phyloP scores from a whole-genome alignment of 352 stramenopile genomes.

The Globisporangium cystogenes region DNA sequence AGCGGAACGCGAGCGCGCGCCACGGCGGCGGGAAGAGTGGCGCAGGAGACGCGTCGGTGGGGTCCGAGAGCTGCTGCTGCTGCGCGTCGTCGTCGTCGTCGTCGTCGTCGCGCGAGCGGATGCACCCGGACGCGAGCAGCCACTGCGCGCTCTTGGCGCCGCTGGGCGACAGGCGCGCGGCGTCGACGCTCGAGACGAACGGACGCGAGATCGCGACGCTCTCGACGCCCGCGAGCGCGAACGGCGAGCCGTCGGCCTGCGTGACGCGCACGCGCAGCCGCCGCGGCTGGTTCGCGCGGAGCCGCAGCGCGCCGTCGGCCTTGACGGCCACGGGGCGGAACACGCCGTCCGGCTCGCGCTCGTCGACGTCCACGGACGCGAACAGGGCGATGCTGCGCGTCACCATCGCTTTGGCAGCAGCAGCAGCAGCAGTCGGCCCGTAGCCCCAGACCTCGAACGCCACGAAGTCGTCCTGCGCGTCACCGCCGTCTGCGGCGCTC shows the following conservation, averaged over 20 bases:
- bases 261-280: slow-evolving; percentile 56
- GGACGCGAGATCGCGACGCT: slow-evolving; percentile 36
- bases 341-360: slow-evolving; percentile 55
- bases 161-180: slow-evolving; percentile 7
- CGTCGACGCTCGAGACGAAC: slow-evolving; percentile 12
- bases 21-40: slow-evolving; percentile 8
- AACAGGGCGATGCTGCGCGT: slow-evolving; percentile 47
- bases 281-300: slow-evolving; percentile 53
- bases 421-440: slow-evolving; percentile 17
- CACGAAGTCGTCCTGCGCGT: slow-evolving; percentile 28
- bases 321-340: slow-evolving; percentile 70
- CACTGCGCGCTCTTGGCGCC: slow-evolving; percentile 36
- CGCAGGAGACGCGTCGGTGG: too few species aligned
- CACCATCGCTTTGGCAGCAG: too few species aligned
- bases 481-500: not conserved
- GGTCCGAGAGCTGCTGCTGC: too few species aligned
- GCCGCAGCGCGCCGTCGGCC: slow-evolving; percentile 49
- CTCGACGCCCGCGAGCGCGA: slow-evolving; percentile 36
- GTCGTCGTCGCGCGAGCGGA: not conserved
- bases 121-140: slow-evolving; percentile 26
- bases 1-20: slow-evolving; percentile 33
- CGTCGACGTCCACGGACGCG: slow-evolving; percentile 70
- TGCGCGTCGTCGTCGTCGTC: too few species aligned
- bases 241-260: slow-evolving; percentile 56
- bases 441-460: slow-evolving; percentile 53